Conservation (phyloP, 306 rosid genomes). For the Quercus agrifolia region DNA sequence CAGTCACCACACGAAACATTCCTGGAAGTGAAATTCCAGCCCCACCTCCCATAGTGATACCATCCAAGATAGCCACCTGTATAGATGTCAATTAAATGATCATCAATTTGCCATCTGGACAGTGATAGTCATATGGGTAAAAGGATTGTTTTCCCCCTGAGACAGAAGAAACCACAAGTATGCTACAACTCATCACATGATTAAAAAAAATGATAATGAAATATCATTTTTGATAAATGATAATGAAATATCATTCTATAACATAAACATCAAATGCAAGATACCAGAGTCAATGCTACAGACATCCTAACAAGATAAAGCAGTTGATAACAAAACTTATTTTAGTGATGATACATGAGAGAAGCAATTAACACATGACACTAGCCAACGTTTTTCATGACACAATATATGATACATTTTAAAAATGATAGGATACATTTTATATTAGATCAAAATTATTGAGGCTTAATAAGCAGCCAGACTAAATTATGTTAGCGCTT, state of each 20-base stretch:
- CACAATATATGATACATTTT: not conserved
- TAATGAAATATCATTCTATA: not conserved
- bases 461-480: not conserved
- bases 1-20: conserved; percentile 81
- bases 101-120: not conserved
- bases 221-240: not conserved
- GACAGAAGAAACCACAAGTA: not conserved
- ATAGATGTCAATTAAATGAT: conserved; percentile 23
- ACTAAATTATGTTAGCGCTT: not conserved
- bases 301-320: not conserved
- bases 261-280: not conserved
- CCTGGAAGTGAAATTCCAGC: conserved; percentile 92
- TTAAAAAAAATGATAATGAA: not conserved
- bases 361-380: not conserved
- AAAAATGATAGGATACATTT: not conserved
- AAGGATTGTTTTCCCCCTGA: not conserved
- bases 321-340: not conserved
- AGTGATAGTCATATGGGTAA: not conserved
- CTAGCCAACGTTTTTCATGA: not conserved
- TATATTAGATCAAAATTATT: not conserved
- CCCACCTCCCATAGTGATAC: conserved; percentile 90
- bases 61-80: conserved; percentile 87
- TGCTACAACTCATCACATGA: not conserved
- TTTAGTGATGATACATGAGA: not conserved
- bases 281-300: not conserved